phyloP scores from a whole-genome alignment of 345 rosid species.

The Boechera stricta region DNA sequence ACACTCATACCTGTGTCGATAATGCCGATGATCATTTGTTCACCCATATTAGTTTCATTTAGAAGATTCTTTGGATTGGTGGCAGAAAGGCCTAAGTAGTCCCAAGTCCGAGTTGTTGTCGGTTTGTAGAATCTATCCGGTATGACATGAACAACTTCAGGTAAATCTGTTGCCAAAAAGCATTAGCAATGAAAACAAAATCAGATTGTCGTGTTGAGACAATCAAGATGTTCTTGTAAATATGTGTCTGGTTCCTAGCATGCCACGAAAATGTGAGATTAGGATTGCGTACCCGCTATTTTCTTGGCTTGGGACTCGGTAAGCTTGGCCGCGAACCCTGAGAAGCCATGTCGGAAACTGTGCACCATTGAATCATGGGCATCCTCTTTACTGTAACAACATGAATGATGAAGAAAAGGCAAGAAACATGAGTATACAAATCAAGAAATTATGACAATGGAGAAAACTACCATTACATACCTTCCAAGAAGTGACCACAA shows the following conservation, averaged over 20 bases:
- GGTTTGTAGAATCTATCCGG: constrained; percentile 45
- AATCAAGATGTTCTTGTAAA: constrained; percentile 3
- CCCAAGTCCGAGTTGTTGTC: constrained; percentile 61
- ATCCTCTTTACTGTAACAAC: constrained; percentile 45
- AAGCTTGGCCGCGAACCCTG: constrained; percentile 60
- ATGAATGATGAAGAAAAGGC: constrained; percentile 26
- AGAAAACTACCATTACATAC: constrained; percentile 12
- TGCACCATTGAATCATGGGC: constrained; percentile 56
- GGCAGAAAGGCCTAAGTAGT: constrained; percentile 50
- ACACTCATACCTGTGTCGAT: constrained; percentile 43
- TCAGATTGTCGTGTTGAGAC: neutral
- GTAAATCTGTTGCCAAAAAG: constrained; percentile 40
- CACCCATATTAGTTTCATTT: constrained; percentile 45
- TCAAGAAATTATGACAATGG: neutral
- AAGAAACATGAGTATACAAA: constrained; percentile 26
- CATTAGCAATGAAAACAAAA: neutral
- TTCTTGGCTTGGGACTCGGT: constrained; percentile 50
- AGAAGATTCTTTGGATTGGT: constrained; percentile 35
- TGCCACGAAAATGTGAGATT: neutral
- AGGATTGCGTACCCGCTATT: constrained; percentile 41
- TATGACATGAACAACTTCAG: constrained; percentile 51
- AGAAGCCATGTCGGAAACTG: constrained; percentile 54
- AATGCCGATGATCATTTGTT: constrained; percentile 39
- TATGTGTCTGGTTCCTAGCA: neutral
- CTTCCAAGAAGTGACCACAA: constrained; percentile 42